These are phyloP conservation scores for Lophiostoma macrostomum DNA, from an alignment of 495 filamentous ascomycete genomes.

Conservation along the genomic window DNA sequence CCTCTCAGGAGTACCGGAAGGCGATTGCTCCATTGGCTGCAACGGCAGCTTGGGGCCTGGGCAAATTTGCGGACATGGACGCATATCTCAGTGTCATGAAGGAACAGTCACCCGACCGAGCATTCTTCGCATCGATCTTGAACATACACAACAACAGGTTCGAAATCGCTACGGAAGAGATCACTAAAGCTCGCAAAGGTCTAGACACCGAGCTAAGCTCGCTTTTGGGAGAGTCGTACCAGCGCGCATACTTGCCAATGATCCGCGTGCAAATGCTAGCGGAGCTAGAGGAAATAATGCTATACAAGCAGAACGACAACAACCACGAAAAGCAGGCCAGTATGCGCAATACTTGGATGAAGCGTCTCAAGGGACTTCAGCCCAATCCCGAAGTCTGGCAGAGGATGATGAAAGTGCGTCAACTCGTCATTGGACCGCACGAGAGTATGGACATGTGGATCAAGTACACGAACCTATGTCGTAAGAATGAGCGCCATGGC, in stretches of 20 bases:
- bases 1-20: constrained; percentile 76
- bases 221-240: constrained; percentile 93
- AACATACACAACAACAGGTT: constrained; percentile 93
- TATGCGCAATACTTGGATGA: constrained; percentile 93
- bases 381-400: constrained; percentile 98
- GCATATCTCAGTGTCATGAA: constrained; percentile 95
- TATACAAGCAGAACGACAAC: constrained; percentile 83
- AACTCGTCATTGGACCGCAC: constrained; percentile 80
- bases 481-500: constrained; percentile 90
- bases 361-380: constrained; percentile 88
- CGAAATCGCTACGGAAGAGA: constrained; percentile 76
- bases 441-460: constrained; percentile 99
- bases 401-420: constrained; percentile 91
- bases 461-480: constrained; percentile 96
- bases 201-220: constrained; percentile 94
- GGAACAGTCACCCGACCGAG: constrained; percentile 82
- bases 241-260: constrained; percentile 90
- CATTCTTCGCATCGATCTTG: constrained; percentile 95
- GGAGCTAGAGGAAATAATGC: constrained; percentile 95
- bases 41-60: constrained; percentile 94
- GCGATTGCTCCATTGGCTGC: constrained; percentile 89
- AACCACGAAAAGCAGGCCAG: constrained; percentile 80
- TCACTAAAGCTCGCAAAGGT: constrained; percentile 87
- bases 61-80: constrained; percentile 97
- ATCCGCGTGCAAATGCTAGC: constrained; percentile 98